phyloP scores from a whole-genome alignment of 2,329 filamentous ascomycete species.

The Ceratocystis cacaofunesta region DNA sequence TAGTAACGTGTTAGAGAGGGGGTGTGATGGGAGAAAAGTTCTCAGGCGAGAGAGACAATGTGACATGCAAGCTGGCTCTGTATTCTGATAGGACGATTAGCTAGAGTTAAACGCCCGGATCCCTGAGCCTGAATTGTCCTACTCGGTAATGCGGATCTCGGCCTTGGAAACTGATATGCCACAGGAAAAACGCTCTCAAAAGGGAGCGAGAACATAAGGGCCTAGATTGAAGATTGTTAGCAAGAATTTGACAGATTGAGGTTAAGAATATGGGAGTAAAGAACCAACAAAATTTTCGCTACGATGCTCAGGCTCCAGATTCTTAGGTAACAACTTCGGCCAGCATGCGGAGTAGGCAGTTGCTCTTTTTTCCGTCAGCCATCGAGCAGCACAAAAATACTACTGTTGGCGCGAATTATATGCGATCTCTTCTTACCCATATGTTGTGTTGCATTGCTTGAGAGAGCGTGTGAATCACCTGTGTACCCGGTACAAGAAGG shows the following conservation, averaged over 20 bases:
- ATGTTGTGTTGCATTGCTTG: neutral
- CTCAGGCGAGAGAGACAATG: neutral
- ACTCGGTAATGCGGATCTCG: neutral
- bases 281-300: no score
- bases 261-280: no score
- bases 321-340: neutral
- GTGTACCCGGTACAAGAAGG: neutral
- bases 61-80: neutral
- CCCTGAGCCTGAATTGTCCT: neutral
- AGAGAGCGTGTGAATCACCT: neutral
- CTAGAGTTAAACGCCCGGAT: slow-evolving; percentile 11
- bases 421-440: neutral
- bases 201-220: neutral
- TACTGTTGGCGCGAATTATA: neutral
- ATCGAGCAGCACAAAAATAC: neutral
- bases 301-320: neutral
- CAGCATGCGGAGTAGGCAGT: neutral
- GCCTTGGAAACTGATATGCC: neutral
- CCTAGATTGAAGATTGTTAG: neutral
- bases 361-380: neutral
- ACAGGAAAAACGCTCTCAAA: neutral
- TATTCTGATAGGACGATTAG: slow-evolving; percentile 2
- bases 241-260: no score
- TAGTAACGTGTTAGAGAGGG: neutral
- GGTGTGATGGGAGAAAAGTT: neutral